Evolutionary conservation across 352 stramenopile species (phyloP), one percentile per base, ranked within the genome.

Genomic region (Globisporangium spinosum): DNA sequence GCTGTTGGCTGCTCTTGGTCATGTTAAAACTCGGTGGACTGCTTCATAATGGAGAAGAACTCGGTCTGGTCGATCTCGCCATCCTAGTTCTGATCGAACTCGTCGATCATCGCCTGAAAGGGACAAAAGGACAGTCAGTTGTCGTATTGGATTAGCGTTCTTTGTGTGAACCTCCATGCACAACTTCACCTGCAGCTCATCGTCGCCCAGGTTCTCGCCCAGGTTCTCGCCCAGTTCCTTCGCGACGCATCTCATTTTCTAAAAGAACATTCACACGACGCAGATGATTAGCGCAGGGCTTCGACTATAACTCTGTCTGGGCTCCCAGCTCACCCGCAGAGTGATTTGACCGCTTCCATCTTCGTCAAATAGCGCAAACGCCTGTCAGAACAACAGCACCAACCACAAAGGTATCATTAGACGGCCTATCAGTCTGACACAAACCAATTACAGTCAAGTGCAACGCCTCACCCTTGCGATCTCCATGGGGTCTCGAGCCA

Each of bases 321-420:
- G 40, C 40, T 49, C 40, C 0, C 15, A 2, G 43, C 72, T 60
- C 70, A 93, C 85, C 59, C 89, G 83, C 62, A 95, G 58, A 2
- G 81, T 93, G 69, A 97, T 97, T 29, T 95, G 90, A 12, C 94
- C 94, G 13, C 77, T 87, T 61, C 87, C 82, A 60, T 98, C 94
- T 71, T 96, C 89, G 63, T 98, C 94, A 78, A 98, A 98, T n/a
- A 98, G 78, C 62, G 90, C 74, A 65, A 98, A 98, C n/a, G 93
- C 93, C 80, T 90, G 2, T 65, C 29, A 58, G 17, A 45, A 1
- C 4, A 59, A 8, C 2, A 25, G 6, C 0, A 25, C 7, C 40
- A n/a, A 49, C 2, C 15, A 8, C 40, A 49, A 22, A 23, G 17
- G 15, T 6, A 12, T 22, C 43, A 9, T 51, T 51, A 51, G 43